These are phyloP conservation scores for Fusarium longipes DNA, from an alignment of 2,329 filamentous ascomycete species.

Conservation along the genomic window DNA sequence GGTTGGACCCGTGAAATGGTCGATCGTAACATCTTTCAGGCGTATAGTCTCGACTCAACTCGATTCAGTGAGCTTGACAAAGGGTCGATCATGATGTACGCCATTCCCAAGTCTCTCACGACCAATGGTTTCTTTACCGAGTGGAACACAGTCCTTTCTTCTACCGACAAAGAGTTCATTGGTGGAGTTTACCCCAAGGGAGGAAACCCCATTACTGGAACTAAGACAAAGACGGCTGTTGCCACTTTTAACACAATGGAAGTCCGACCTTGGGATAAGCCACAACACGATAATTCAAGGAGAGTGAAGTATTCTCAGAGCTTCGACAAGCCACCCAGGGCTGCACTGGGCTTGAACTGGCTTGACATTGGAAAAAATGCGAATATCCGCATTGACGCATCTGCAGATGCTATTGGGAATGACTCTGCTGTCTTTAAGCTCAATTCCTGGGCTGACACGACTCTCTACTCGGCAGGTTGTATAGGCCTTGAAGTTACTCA, in stretches of 20 bases:
- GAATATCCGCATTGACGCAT: neutral
- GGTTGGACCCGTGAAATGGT: neutral
- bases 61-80: neutral
- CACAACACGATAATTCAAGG: accelerated
- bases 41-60: neutral
- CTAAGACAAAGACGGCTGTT: neutral
- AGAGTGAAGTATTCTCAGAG: neutral
- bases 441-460: neutral
- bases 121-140: neutral
- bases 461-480: neutral
- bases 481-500: neutral
- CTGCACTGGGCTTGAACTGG: neutral
- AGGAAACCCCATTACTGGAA: neutral
- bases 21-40: neutral
- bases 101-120: neutral
- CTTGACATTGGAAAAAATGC: neutral
- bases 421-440: neutral
- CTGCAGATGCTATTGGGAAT: neutral
- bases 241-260: neutral
- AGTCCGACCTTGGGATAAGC: neutral
- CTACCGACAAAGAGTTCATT: accelerated
- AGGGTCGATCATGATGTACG: neutral
- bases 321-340: neutral
- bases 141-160: accelerated
- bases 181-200: neutral